Evolutionary conservation across 331 rosid species (phyloP).

Genomic region (Stylosanthes scabra): DNA sequence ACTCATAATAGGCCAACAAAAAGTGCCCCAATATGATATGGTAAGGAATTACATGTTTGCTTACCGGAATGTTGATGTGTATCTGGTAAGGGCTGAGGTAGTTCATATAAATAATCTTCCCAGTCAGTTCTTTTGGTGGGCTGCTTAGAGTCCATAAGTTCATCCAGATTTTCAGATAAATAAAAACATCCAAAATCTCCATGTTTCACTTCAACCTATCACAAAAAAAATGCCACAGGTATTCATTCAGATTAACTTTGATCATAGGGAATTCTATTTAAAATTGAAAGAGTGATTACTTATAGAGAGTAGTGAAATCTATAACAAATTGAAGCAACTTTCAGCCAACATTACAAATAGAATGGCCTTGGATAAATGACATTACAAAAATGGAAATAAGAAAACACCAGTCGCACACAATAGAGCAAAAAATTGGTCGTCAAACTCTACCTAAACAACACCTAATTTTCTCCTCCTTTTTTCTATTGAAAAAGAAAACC

Average conservation of each 20-base stretch:
- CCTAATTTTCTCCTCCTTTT: not conserved
- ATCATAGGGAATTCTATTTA: conserved; percentile 32
- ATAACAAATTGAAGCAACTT: conserved; percentile 26
- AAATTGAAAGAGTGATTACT: conserved; percentile 27
- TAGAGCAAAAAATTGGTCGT: conserved; percentile 7
- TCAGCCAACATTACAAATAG: conserved; percentile 23
- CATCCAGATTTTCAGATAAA: conserved; percentile 87
- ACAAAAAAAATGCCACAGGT: conserved; percentile 38
- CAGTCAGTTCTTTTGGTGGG: conserved; percentile 51
- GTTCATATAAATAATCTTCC: conserved; percentile 58
- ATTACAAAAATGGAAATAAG: conserved; percentile 2
- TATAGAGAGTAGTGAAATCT: conserved; percentile 22
- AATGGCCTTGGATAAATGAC: conserved; percentile 7
- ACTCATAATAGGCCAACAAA: conserved; percentile 15
- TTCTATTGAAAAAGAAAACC: not conserved
- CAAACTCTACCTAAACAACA: conserved; percentile 16
- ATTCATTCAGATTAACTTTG: conserved; percentile 33
- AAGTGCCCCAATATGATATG: conserved; percentile 4
- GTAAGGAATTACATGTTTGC: conserved; percentile 45
- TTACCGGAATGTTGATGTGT: conserved; percentile 68
- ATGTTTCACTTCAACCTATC: conserved; percentile 79
- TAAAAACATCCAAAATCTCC: conserved; percentile 78
- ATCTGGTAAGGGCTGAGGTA: conserved; percentile 70
- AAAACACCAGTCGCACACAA: not conserved
- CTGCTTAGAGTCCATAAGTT: conserved; percentile 54